Percentiles rank a stretch among this genome's conserved stretches.
Evolutionary conservation across 2,329 filamentous ascomycete species (phyloP).

Genomic region (Paecilomyces formosus): DNA sequence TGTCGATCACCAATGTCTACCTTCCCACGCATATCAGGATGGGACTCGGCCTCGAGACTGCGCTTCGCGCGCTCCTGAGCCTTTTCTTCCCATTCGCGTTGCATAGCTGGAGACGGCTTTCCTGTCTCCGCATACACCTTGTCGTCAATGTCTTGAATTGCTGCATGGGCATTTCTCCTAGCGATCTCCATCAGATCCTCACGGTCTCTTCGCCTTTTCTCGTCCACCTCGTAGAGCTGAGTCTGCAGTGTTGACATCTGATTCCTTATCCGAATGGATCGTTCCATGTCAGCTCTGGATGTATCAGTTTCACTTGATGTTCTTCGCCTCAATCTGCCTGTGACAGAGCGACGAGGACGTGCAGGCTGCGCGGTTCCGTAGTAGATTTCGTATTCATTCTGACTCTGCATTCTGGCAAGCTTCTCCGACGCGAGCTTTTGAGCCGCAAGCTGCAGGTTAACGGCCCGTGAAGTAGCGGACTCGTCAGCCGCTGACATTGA

Average conservation of each 20-base stretch:
- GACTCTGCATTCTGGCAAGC: constrained; percentile 69
- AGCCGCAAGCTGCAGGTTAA: constrained; percentile 71
- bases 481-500: constrained; percentile 19
- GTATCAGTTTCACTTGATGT: constrained; percentile 59
- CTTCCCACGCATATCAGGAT: constrained; percentile 47
- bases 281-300: constrained; percentile 56
- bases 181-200: constrained; percentile 69
- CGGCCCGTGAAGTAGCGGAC: constrained; percentile 14
- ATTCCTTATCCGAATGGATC: constrained; percentile 63
- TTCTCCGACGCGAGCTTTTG: constrained; percentile 80
- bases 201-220: constrained; percentile 64
- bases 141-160: constrained; percentile 73
- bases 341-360: constrained; percentile 45
- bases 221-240: constrained; percentile 61
- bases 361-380: constrained; percentile 56
- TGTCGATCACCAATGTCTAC: constrained; percentile 71
- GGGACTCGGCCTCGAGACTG: constrained; percentile 51
- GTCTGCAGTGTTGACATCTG: constrained; percentile 74
- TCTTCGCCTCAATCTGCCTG: constrained; percentile 53
- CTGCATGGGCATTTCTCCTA: constrained; percentile 75
- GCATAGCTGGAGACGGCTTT: constrained; percentile 59
- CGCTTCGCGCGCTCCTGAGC: constrained; percentile 58
- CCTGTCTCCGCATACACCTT: constrained; percentile 71
- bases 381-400: constrained; percentile 65
- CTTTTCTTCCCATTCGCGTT: constrained; percentile 72